phyloP scores from a whole-genome alignment of 2,329 filamentous ascomycete species.

The Talaromyces sp. region DNA sequence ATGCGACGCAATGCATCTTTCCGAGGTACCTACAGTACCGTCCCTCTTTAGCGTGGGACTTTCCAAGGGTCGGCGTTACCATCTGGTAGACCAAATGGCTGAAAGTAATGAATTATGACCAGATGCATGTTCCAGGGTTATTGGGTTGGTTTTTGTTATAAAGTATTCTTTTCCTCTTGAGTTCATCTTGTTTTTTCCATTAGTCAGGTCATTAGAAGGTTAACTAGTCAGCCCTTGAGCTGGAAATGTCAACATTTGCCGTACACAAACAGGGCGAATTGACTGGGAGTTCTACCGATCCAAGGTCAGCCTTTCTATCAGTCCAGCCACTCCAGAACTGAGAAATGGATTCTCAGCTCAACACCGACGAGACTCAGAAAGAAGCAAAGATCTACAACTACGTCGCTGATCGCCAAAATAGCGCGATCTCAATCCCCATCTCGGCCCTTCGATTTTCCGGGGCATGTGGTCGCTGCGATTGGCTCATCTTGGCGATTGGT shows the following conservation, averaged over 20 bases:
- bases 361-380: background rate
- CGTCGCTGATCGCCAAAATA: constrained; percentile 1
- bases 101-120: constrained; percentile 7
- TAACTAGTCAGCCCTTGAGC: background rate
- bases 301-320: background rate
- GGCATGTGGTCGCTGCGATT: background rate
- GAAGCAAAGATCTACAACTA: background rate
- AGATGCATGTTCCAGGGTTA: background rate
- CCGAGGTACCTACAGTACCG: background rate
- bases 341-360: background rate
- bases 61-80: background rate
- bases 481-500: constrained; percentile 1
- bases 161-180: background rate
- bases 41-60: background rate
- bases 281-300: background rate
- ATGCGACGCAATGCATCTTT: constrained; percentile 3
- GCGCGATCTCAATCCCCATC: constrained; percentile 6
- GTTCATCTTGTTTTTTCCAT: background rate
- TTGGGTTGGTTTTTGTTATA: background rate
- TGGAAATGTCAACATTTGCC: background rate
- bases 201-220: background rate
- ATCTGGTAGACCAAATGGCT: background rate
- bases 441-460: constrained; percentile 6
- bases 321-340: background rate
- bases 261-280: background rate